Evolutionary conservation across 768 basidiomycete species (phyloP).

Genomic region (Auricularia sp.): DNA sequence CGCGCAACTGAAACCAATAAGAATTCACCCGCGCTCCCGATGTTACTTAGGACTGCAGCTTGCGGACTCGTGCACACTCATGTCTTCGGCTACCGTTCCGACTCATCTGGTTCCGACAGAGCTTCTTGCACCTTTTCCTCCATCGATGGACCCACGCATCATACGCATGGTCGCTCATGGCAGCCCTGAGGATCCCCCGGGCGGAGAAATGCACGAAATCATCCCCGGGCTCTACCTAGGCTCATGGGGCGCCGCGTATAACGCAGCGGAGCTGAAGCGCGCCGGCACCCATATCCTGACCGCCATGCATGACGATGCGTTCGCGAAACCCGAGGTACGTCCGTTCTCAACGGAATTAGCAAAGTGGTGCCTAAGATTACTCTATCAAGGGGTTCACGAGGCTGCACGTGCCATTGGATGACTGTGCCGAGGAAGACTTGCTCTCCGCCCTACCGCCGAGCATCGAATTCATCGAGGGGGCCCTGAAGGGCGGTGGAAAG

Average conservation of each 20-base stretch:
- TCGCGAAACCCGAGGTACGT: neutral
- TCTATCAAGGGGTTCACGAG: constrained; percentile 59
- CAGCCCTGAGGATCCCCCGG: neutral
- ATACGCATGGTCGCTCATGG: too few relatives aligned
- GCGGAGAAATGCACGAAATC: neutral
- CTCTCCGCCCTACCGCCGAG: constrained; percentile 59
- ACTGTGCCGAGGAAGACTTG: constrained; percentile 66
- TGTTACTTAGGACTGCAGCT: too few relatives aligned
- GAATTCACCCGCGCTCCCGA: too few relatives aligned
- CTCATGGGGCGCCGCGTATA: neutral
- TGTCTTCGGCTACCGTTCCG: too few relatives aligned
- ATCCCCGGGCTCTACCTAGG: neutral
- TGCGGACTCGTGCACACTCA: too few relatives aligned
- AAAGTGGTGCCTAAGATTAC: neutral
- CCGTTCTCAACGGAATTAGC: neutral
- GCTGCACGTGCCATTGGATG: constrained; percentile 71
- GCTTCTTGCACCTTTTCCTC: too few relatives aligned
- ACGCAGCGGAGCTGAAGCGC: neutral
- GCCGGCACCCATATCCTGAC: neutral
- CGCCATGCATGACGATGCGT: neutral
- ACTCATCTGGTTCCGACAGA: too few relatives aligned
- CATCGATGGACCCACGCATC: too few relatives aligned
- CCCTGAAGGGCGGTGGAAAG: constrained; percentile 62
- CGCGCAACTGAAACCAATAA: too few relatives aligned
- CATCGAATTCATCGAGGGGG: constrained; percentile 74